A percentile compares a stretch with the other conserved stretches of the same genome.
Conservation (phyloP, 2,329 filamentous ascomycete genomes). For the Pseudogymnoascus sp. region DNA sequence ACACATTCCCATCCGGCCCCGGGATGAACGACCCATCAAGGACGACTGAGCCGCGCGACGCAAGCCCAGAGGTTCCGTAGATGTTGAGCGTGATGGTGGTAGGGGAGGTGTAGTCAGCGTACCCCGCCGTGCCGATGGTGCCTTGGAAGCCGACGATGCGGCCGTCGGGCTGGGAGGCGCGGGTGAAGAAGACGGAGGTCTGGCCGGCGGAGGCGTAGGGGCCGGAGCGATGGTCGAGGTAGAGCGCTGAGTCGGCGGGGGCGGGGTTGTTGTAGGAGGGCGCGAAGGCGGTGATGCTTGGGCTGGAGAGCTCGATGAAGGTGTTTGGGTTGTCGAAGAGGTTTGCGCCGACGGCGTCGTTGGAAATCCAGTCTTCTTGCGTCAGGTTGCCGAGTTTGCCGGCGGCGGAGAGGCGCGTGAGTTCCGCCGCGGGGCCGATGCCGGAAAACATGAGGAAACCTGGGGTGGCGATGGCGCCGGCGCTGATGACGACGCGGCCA, state of each 20-base stretch:
- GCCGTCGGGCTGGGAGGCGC: conserved; percentile 36
- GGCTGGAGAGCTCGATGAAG: conserved; percentile 40
- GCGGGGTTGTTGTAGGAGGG: conserved; percentile 40
- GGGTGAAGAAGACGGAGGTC: conserved; percentile 47
- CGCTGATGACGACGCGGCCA: conserved; percentile 39
- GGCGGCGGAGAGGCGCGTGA: conserved; percentile 27
- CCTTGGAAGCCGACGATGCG: conserved; percentile 41
- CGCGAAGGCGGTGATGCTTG: conserved; percentile 39
- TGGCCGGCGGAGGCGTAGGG: conserved; percentile 47
- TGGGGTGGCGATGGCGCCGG: conserved; percentile 43
- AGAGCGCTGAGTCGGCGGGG: conserved; percentile 37
- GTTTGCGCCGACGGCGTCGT: conserved; percentile 40
- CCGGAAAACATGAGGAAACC: conserved; percentile 46
- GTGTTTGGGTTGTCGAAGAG: conserved; percentile 52
- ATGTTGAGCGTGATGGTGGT: conserved; percentile 49
- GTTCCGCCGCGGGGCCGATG: conserved; percentile 34
- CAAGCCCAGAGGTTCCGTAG: conserved; percentile 49
- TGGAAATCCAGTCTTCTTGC: conserved; percentile 39
- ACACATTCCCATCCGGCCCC: conserved; percentile 35
- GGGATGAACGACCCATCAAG: conserved; percentile 39
- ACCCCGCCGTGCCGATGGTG: conserved; percentile 44
- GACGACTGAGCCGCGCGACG: conserved; percentile 40
- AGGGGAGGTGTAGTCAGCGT: conserved; percentile 32
- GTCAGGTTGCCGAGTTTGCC: conserved; percentile 30
- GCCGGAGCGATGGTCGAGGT: conserved; percentile 41